These are phyloP conservation scores for Microcos paniculata DNA, from an alignment of 345 rosid genomes.

Conservation along the genomic window DNA sequence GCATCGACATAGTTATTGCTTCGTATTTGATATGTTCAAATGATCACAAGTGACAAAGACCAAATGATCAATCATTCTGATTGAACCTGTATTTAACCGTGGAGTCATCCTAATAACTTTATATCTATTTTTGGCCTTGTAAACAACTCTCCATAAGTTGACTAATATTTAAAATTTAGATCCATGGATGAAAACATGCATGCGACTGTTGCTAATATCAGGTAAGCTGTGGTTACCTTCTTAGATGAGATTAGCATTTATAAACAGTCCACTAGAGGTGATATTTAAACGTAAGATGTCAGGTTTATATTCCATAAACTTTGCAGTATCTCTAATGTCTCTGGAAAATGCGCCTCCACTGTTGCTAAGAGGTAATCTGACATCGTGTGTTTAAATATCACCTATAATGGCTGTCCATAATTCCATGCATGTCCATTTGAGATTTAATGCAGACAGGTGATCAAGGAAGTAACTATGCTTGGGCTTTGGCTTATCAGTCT, in stretches of 20 bases:
- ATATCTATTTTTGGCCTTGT: too few species aligned
- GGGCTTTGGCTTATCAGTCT: not conserved
- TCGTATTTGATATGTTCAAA: not conserved
- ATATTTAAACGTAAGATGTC: too few species aligned
- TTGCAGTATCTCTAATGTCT: too few species aligned
- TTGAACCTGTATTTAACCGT: not conserved
- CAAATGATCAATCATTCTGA: not conserved
- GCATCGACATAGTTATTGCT: not conserved
- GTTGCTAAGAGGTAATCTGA: not conserved
- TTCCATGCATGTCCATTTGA: not conserved
- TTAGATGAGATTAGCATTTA: too few species aligned
- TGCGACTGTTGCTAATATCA: too few species aligned
- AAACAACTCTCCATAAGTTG: not conserved
- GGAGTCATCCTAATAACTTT: not conserved
- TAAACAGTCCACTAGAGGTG: too few species aligned
- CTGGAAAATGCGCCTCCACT: not conserved
- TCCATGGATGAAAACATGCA: not conserved
- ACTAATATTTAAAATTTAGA: not conserved
- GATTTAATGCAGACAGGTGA: not conserved
- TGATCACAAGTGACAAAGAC: not conserved
- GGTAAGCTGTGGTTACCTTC: too few species aligned
- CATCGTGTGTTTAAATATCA: not conserved
- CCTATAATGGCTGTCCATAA: not conserved
- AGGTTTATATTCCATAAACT: too few species aligned
- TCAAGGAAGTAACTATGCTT: not conserved